Evolutionary conservation across 2,329 filamentous ascomycete species (phyloP).

Genomic region (Aschersonia sp.): DNA sequence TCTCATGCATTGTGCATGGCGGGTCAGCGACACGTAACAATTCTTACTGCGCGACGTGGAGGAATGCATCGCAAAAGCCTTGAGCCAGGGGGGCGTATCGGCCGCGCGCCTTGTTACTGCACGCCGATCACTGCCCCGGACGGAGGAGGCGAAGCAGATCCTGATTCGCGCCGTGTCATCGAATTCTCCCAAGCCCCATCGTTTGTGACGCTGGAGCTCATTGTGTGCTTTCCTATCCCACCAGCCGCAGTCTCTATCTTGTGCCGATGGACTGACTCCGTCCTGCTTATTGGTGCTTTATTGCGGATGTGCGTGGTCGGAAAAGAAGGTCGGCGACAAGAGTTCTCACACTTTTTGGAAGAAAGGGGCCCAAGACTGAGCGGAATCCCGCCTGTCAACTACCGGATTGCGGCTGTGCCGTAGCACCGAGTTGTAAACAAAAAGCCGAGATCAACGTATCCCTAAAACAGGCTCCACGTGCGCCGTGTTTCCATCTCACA

Average conservation of each 20-base stretch:
- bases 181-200: not conserved
- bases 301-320: no score
- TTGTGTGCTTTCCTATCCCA: not conserved
- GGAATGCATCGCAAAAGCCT: not conserved
- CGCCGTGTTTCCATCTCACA: not conserved
- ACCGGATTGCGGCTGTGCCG: not conserved
- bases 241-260: no score
- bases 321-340: no score
- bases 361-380: not conserved
- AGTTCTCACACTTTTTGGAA: no score
- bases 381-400: not conserved
- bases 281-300: no score
- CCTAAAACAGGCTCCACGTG: not conserved
- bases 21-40: not conserved
- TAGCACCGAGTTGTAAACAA: not conserved
- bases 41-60: not conserved
- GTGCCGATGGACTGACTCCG: no score
- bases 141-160: not conserved
- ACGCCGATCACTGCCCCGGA: not conserved
- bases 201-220: not conserved
- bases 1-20: not conserved
- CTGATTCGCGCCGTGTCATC: not conserved
- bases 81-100: not conserved
- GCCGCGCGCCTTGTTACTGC: not conserved
- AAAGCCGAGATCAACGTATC: not conserved